phyloP scores from a whole-genome alignment of 2,329 filamentous ascomycete genomes.

The Trichoderma sp. region DNA sequence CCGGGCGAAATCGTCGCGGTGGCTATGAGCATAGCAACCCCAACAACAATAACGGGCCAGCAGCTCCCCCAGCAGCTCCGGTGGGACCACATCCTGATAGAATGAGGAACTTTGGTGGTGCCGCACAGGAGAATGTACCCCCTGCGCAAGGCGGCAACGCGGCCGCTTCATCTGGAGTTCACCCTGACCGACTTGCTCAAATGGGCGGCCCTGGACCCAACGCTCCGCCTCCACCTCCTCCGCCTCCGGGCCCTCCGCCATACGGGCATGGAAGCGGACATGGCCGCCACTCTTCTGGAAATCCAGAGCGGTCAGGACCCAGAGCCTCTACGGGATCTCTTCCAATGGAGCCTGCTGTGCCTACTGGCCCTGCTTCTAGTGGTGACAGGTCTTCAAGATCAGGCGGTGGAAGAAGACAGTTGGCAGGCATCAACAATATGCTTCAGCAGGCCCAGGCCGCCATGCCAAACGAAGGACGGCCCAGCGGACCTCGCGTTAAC shows the following conservation, averaged over 20 bases:
- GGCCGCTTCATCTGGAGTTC: constrained; percentile 37
- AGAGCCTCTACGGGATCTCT: constrained; percentile 29
- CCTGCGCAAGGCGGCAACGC: constrained; percentile 29
- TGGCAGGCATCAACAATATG: constrained; percentile 59
- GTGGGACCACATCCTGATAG: constrained; percentile 42
- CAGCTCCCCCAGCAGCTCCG: constrained; percentile 31
- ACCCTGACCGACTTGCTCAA: constrained; percentile 52
- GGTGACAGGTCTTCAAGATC: constrained; percentile 36
- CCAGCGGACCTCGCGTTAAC: constrained; percentile 36
- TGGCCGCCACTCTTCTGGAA: constrained; percentile 33
- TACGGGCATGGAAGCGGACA: constrained; percentile 28
- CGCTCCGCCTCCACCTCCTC: constrained; percentile 27
- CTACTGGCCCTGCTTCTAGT: constrained; percentile 38
- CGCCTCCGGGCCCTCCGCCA: constrained; percentile 33
- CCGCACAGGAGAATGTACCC: constrained; percentile 27
- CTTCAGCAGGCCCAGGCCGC: constrained; percentile 52
- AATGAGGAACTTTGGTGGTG: constrained; percentile 38
- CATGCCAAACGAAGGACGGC: constrained; percentile 38
- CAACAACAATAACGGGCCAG: constrained; percentile 33
- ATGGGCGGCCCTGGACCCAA: constrained; percentile 35
- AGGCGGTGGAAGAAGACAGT: constrained; percentile 49
- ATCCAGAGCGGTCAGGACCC: constrained; percentile 33
- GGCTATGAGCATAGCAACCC: constrained; percentile 40
- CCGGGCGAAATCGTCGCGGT: constrained; percentile 46
- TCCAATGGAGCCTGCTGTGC: constrained; percentile 31